Percentiles rank a stretch among this genome's conserved stretches.
These are phyloP conservation scores for Ogataea saltuana DNA, from an alignment of 805 yeast genomes.

Conservation along the genomic window DNA sequence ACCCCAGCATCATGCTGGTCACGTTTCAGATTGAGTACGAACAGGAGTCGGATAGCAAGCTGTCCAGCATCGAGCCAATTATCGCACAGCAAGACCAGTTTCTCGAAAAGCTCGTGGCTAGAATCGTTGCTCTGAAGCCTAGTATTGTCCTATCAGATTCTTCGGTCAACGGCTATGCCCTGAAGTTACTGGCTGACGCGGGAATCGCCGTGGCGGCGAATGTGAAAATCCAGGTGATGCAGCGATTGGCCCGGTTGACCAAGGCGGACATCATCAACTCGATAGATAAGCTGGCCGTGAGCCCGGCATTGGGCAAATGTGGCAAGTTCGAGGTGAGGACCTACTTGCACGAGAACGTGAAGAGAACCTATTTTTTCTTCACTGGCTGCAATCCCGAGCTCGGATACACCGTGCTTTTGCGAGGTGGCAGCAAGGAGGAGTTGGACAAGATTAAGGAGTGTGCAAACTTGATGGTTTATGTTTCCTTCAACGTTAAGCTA, in stretches of 20 bases:
- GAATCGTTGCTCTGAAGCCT: slow-evolving; percentile 76
- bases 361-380: slow-evolving; percentile 76
- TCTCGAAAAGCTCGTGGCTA: slow-evolving; percentile 73
- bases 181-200: slow-evolving; percentile 66
- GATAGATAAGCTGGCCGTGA: slow-evolving; percentile 77
- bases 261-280: slow-evolving; percentile 84
- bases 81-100: slow-evolving; percentile 87
- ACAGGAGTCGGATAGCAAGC: slow-evolving; percentile 43
- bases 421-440: slow-evolving; percentile 70
- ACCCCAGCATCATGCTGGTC: slow-evolving; percentile 78
- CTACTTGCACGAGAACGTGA: slow-evolving; percentile 52
- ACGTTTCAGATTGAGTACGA: slow-evolving; percentile 91
- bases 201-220: slow-evolving; percentile 81
- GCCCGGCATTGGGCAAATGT: slow-evolving; percentile 75
- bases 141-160: slow-evolving; percentile 77
- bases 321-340: slow-evolving; percentile 68
- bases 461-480: slow-evolving; percentile 76
- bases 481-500: slow-evolving; percentile 72
- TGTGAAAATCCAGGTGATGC: slow-evolving; percentile 78
- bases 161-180: slow-evolving; percentile 79
- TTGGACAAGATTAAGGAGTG: slow-evolving; percentile 73
- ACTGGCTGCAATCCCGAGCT: slow-evolving; percentile 70
- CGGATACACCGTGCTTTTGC: slow-evolving; percentile 84
- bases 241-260: slow-evolving; percentile 74
- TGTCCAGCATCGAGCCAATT: slow-evolving; percentile 79